phyloP scores from a whole-genome alignment of 2,329 filamentous ascomycete species.

The Fusarium burgessii region DNA sequence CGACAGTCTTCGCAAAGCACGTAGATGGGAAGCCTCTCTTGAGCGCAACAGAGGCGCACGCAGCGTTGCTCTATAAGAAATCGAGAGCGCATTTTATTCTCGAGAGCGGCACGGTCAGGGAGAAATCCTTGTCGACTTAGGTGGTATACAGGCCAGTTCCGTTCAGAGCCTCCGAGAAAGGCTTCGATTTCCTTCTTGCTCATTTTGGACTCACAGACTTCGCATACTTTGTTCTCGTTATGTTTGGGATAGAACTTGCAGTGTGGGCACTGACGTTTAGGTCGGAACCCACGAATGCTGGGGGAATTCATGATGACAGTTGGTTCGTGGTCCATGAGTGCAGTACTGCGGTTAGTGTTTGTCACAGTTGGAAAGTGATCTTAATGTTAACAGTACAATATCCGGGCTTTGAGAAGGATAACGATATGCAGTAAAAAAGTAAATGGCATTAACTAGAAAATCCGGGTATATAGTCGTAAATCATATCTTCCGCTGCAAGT shows the following conservation, averaged over 20 bases:
- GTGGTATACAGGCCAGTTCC: slow-evolving; percentile 20
- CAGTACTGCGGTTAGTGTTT: not conserved
- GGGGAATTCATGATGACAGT: not conserved
- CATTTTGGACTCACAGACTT: slow-evolving; percentile 11
- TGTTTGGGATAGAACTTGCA: slow-evolving; percentile 21
- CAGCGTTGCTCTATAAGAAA: slow-evolving; percentile 19
- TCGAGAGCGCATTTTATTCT: slow-evolving; percentile 10
- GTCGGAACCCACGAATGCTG: not conserved
- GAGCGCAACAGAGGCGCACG: slow-evolving; percentile 5
- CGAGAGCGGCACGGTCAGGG: not conserved
- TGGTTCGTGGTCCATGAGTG: not conserved
- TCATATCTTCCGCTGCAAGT: slow-evolving; percentile 33
- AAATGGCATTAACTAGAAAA: slow-evolving; percentile 33
- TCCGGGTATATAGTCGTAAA: slow-evolving; percentile 39
- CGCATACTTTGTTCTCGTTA: slow-evolving; percentile 7
- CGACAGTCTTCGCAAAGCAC: slow-evolving; percentile 23
- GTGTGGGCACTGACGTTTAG: slow-evolving; percentile 12
- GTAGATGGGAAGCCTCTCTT: not conserved
- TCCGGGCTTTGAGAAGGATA: not conserved
- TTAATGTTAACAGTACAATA: not conserved
- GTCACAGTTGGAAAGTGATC: not conserved
- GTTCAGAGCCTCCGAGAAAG: not conserved
- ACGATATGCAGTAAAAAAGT: not conserved
- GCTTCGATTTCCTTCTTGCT: not conserved
- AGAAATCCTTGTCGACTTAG: slow-evolving; percentile 18